These are phyloP conservation scores for Nymphaea thermarum DNA, from an alignment of 164 flowering plant genomes.

Conservation along the genomic window DNA sequence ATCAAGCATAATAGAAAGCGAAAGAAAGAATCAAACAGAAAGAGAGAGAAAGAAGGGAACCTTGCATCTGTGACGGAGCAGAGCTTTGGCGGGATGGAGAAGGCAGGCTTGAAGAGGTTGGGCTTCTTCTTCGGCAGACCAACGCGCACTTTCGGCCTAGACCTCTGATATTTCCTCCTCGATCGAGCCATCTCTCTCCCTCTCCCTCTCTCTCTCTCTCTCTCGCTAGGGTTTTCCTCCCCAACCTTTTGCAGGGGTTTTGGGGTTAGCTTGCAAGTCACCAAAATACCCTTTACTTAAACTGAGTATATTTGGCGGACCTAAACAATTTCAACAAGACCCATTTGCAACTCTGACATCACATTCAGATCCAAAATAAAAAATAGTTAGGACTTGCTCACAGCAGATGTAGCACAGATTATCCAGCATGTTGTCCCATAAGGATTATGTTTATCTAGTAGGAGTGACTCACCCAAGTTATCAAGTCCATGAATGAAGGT, in stretches of 20 bases:
- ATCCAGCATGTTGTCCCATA: too few relatives aligned
- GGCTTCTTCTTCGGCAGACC: slow-evolving; percentile 74
- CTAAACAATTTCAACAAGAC: too few relatives aligned
- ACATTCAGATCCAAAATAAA: too few relatives aligned
- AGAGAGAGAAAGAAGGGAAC: slow-evolving; percentile 1
- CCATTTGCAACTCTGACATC: too few relatives aligned
- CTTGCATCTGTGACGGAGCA: slow-evolving; percentile 19
- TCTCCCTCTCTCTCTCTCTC: slow-evolving; percentile 4
- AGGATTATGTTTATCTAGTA: too few relatives aligned
- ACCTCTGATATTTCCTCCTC: slow-evolving; percentile 56
- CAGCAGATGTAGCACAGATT: too few relatives aligned
- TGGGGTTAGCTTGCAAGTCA: not conserved
- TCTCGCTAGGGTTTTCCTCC: not conserved
- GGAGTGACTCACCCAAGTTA: too few relatives aligned
- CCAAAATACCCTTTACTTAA: not conserved
- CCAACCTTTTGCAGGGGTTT: not conserved
- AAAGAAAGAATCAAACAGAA: not conserved
- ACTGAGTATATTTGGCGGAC: too few relatives aligned
- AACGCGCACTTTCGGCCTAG: slow-evolving; percentile 60
- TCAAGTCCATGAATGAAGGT: too few relatives aligned
- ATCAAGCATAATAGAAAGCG: not conserved
- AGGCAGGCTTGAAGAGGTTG: slow-evolving; percentile 72
- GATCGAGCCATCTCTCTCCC: slow-evolving; percentile 63
- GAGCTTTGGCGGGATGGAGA: slow-evolving; percentile 79
- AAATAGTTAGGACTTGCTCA: too few relatives aligned